Conservation (phyloP, 495 filamentous ascomycete species). For the Neurospora africana region DNA sequence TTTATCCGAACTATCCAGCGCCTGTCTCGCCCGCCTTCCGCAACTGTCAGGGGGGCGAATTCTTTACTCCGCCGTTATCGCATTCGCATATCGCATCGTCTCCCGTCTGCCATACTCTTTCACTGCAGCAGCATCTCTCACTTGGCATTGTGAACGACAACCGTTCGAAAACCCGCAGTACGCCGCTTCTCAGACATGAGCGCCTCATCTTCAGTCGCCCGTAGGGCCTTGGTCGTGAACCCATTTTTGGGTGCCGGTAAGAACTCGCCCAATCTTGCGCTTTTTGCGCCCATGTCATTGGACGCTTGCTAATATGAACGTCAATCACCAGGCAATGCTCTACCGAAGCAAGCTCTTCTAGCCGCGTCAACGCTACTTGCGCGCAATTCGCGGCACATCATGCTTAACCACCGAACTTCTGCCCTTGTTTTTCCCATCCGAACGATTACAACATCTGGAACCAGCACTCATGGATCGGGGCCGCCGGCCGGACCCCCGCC, state of each 20-base stretch:
- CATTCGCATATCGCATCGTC: neutral
- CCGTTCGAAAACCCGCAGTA: neutral
- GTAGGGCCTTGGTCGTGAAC: constrained; percentile 46
- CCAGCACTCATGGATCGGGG: constrained; percentile 37
- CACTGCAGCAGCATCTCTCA: neutral
- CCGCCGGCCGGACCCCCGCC: constrained; percentile 64
- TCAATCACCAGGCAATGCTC: constrained; percentile 21
- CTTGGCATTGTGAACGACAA: neutral
- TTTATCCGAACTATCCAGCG: neutral
- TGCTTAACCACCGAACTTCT: constrained; percentile 51
- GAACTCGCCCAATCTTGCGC: constrained; percentile 3
- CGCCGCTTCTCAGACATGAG: constrained; percentile 35
- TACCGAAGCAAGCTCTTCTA: constrained; percentile 28
- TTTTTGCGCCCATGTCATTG: constrained; percentile 6
- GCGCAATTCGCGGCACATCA: constrained; percentile 45
- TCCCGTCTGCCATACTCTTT: neutral
- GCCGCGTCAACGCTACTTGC: constrained; percentile 43
- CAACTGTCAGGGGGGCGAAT: neutral
- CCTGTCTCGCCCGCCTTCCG: neutral
- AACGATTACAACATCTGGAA: constrained; percentile 58
- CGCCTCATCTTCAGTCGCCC: constrained; percentile 48
- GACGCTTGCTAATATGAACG: constrained; percentile 2
- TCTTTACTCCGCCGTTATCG: neutral
- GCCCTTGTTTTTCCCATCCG: constrained; percentile 57
- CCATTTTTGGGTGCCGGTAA: constrained; percentile 38